Conservation (phyloP, 192 early-diverging fungal genomes). For the Backusella mclennaniae region DNA sequence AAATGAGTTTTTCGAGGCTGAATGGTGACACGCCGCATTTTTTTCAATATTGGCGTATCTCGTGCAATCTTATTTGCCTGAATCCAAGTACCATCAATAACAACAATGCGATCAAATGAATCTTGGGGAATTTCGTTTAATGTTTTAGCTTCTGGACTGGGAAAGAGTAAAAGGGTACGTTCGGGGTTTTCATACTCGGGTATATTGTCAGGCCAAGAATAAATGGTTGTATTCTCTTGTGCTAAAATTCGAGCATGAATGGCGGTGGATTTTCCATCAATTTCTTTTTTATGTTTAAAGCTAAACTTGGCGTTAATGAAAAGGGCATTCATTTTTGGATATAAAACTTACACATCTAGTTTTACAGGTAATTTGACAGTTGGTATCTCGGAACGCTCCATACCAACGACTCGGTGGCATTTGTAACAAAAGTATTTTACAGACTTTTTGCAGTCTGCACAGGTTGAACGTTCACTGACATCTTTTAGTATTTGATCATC, state of each 20-base stretch:
- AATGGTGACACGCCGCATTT: constrained; percentile 62
- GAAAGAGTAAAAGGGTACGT: constrained; percentile 77
- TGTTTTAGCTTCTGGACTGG: constrained; percentile 72
- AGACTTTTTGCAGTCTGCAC: constrained; percentile 61
- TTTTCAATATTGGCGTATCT: constrained; percentile 42
- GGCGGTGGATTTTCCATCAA: constrained; percentile 85
- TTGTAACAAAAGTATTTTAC: constrained; percentile 74
- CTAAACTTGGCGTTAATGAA: not conserved
- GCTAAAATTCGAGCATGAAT: constrained; percentile 85
- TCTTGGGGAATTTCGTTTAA: constrained; percentile 63
- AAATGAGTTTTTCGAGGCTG: constrained; percentile 77
- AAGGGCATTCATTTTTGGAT: no score
- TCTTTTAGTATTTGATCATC: constrained; percentile 17
- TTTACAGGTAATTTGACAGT: constrained; percentile 67
- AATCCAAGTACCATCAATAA: constrained; percentile 96
- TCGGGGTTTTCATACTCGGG: constrained; percentile 61
- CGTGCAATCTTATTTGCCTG: constrained; percentile 71
- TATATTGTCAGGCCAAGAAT: constrained; percentile 44
- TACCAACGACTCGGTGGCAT: constrained; percentile 59
- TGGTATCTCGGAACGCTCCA: constrained; percentile 50
- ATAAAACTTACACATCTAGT: constrained; percentile 57
- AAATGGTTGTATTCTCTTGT: constrained; percentile 63
- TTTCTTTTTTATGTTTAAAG: constrained; percentile 78
- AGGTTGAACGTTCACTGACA: constrained; percentile 24
- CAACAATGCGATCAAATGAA: constrained; percentile 74